Conservation (phyloP, 177 flowering plant species). For the Vitis hybrid region DNA sequence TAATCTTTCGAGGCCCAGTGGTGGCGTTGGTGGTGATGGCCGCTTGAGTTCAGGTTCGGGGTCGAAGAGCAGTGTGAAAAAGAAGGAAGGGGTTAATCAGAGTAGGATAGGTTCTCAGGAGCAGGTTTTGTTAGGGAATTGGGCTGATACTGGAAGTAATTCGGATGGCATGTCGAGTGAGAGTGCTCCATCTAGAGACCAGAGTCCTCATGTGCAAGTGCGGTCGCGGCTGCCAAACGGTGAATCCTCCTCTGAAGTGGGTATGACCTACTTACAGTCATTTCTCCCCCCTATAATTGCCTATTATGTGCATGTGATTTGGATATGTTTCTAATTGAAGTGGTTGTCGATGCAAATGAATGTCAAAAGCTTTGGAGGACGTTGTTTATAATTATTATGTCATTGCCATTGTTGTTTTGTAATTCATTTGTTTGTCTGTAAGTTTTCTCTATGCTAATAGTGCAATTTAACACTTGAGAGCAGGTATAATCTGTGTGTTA, state of each 20-base stretch:
- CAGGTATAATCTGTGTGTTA: no score
- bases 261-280: constrained; percentile 17
- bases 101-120: constrained; percentile 26
- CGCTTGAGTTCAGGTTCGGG: constrained; percentile 18
- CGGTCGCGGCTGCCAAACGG: constrained; percentile 47
- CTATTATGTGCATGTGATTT: no score
- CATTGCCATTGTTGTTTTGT: no score
- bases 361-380: no score
- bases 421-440: no score
- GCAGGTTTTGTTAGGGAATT: constrained; percentile 17
- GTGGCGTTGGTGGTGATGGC: constrained; percentile 14
- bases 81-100: constrained; percentile 29
- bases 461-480: no score
- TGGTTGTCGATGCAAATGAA: no score
- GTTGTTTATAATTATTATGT: no score
- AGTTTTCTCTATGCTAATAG: no score
- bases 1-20: constrained; percentile 58
- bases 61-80: constrained; percentile 24
- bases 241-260: constrained; percentile 43
- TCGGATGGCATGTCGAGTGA: constrained; percentile 54
- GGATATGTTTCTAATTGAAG: no score
- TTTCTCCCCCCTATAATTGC: no score
- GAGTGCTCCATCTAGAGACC: constrained; percentile 51
- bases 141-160: constrained; percentile 44
- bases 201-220: constrained; percentile 48